A percentile compares a stretch with the other conserved stretches of the same genome.
Conservation (phyloP, 1,139 yeast genomes). For the Spathaspora sp. region DNA sequence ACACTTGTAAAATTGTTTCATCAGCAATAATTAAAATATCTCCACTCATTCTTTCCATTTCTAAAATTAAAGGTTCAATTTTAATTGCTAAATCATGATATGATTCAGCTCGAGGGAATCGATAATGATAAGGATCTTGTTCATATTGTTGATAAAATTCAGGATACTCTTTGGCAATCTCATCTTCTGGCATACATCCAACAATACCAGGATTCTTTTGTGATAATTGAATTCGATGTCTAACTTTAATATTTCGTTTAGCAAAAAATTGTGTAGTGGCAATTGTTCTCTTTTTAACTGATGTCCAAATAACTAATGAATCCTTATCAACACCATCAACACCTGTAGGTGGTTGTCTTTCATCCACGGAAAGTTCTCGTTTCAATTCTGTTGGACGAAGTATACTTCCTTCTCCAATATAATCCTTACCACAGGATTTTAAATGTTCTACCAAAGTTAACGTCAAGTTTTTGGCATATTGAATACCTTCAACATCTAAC, state of each 20-base stretch:
- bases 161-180: conserved; percentile 61
- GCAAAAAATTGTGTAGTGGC: conserved; percentile 74
- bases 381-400: conserved; percentile 6
- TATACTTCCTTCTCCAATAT: conserved; percentile 17
- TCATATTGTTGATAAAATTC: conserved; percentile 64
- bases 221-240: conserved; percentile 79
- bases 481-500: conserved; percentile 56
- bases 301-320: conserved; percentile 84
- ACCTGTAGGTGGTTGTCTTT: conserved; percentile 47
- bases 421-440: conserved; percentile 29
- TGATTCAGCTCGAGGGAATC: conserved; percentile 90
- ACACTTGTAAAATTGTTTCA: conserved; percentile 82
- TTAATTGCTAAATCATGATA: conserved; percentile 95
- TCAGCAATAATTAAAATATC: conserved; percentile 91
- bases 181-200: conserved; percentile 62
- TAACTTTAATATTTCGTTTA: conserved; percentile 56
- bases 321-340: conserved; percentile 49
- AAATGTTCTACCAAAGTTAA: conserved; percentile 38
- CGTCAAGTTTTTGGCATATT: conserved; percentile 49
- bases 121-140: conserved; percentile 86
- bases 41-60: conserved; percentile 88
- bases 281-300: conserved; percentile 79
- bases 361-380: conserved; percentile 22
- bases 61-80: conserved; percentile 88
- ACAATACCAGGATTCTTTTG: conserved; percentile 92